Evolutionary conservation across 352 stramenopile species (phyloP).

Genomic region (Globisporangium lucens): DNA sequence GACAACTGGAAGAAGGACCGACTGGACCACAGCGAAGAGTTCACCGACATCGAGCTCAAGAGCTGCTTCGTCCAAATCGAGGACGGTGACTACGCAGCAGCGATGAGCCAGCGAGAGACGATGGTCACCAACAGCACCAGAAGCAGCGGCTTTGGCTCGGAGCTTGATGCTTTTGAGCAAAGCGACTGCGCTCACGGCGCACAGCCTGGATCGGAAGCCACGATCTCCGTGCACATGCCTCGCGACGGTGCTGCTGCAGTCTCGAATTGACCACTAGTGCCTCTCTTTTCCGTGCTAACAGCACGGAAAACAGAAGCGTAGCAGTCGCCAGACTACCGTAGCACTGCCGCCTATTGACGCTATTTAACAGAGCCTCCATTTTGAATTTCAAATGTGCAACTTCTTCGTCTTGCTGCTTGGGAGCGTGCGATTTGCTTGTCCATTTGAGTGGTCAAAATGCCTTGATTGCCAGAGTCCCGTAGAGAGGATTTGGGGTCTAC

Average conservation of each 20-base stretch:
- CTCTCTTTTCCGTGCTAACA: not conserved
- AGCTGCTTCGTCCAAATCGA: conserved; percentile 24
- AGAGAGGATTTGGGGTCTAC: too few relatives aligned
- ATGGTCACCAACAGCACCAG: not conserved
- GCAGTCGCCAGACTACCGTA: not conserved
- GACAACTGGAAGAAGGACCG: conserved; percentile 30
- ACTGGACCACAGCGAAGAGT: conserved; percentile 15
- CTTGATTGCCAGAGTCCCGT: too few relatives aligned
- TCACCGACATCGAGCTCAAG: conserved; percentile 26
- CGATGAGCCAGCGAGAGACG: conserved; percentile 9
- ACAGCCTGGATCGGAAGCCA: not conserved
- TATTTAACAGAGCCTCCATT: not conserved
- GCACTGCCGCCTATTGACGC: not conserved
- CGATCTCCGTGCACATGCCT: not conserved
- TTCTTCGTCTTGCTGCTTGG: not conserved
- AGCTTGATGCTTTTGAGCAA: conserved; percentile 7
- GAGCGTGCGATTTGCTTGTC: too few relatives aligned
- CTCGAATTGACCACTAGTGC: not conserved
- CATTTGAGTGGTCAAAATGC: too few relatives aligned
- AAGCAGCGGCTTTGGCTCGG: conserved; percentile 2
- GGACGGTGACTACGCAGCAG: conserved; percentile 6
- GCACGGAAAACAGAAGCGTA: not conserved
- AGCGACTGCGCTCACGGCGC: too few relatives aligned
- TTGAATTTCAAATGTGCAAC: not conserved
- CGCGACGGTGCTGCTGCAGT: not conserved